Evolutionary conservation across 2,329 filamentous ascomycete species (phyloP).

Genomic region (Leptographium procerum): DNA sequence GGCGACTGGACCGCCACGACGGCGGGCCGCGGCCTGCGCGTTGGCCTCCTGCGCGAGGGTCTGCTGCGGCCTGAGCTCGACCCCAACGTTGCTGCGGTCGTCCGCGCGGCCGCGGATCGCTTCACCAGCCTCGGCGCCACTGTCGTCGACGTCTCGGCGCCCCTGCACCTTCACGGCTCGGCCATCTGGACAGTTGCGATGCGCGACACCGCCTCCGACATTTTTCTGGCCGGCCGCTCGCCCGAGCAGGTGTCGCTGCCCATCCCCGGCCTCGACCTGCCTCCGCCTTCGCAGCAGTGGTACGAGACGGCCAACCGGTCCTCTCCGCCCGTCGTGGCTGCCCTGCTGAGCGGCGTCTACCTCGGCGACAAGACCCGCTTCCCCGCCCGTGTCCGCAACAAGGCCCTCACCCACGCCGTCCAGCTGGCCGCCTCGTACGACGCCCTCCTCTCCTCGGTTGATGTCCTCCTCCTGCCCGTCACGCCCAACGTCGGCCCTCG

Average conservation of each 20-base stretch:
- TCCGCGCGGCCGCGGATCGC: constrained; percentile 24
- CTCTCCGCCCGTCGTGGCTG: constrained; percentile 33
- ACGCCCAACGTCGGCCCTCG: constrained; percentile 32
- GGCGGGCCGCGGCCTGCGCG: constrained; percentile 26
- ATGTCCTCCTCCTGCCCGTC: constrained; percentile 36
- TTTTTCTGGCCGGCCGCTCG: constrained; percentile 18
- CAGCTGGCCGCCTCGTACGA: constrained; percentile 37
- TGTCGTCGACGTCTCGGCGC: constrained; percentile 32
- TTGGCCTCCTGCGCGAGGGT: constrained; percentile 34
- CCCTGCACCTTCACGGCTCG: constrained; percentile 32
- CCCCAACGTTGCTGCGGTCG: constrained; percentile 23
- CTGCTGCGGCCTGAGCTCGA: constrained; percentile 27
- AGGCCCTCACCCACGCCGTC: constrained; percentile 33
- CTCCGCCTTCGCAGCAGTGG: constrained; percentile 25
- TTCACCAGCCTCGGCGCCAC: constrained; percentile 29
- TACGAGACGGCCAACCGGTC: constrained; percentile 29
- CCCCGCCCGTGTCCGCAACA: constrained; percentile 24
- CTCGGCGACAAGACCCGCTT: constrained; percentile 16
- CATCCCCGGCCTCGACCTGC: constrained; percentile 18
- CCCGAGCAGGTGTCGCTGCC: constrained; percentile 21
- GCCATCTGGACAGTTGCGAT: constrained; percentile 35
- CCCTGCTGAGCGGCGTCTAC: constrained; percentile 27
- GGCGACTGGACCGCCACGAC: constrained; percentile 15
- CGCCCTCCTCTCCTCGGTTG: constrained; percentile 25
- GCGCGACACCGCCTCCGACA: constrained; percentile 17